Evolutionary conservation across 192 early-diverging fungal species (phyloP).

Genomic region (Backusella circina): DNA sequence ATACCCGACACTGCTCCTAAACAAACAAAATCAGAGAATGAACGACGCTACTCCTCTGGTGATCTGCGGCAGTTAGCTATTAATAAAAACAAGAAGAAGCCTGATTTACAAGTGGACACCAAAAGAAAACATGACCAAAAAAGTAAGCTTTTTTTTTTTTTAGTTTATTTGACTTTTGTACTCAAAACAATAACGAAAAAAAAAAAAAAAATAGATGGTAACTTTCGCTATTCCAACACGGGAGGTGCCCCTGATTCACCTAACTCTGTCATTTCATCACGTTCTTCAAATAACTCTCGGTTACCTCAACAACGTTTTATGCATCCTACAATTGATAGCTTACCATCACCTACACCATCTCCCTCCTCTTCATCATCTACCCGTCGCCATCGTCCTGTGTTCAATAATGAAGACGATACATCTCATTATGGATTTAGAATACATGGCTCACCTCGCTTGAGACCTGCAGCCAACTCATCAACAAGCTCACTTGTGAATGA

Average conservation of each 20-base stretch:
- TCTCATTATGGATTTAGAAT: not conserved
- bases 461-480: slow-evolving; percentile 13
- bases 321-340: not conserved
- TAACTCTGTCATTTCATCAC: slow-evolving; percentile 22
- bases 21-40: not conserved
- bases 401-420: not conserved
- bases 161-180: not conserved
- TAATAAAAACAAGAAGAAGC: slow-evolving; percentile 8
- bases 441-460: slow-evolving; percentile 21
- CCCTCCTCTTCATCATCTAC: slow-evolving; percentile 14
- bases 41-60: slow-evolving; percentile 25
- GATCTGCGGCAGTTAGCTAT: slow-evolving; percentile 22
- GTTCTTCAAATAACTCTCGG: slow-evolving; percentile 17
- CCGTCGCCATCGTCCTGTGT: not conserved
- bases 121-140: slow-evolving; percentile 3
- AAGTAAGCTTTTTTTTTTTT: not conserved
- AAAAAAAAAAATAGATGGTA: not conserved
- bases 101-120: not conserved
- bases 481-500: slow-evolving; percentile 18
- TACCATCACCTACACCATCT: slow-evolving; percentile 13
- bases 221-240: not conserved
- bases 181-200: not conserved
- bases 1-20: not conserved
- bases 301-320: slow-evolving; percentile 11
- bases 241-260: slow-evolving; percentile 19